phyloP scores from a whole-genome alignment of 805 yeast species.

The Ogataea henricii region DNA sequence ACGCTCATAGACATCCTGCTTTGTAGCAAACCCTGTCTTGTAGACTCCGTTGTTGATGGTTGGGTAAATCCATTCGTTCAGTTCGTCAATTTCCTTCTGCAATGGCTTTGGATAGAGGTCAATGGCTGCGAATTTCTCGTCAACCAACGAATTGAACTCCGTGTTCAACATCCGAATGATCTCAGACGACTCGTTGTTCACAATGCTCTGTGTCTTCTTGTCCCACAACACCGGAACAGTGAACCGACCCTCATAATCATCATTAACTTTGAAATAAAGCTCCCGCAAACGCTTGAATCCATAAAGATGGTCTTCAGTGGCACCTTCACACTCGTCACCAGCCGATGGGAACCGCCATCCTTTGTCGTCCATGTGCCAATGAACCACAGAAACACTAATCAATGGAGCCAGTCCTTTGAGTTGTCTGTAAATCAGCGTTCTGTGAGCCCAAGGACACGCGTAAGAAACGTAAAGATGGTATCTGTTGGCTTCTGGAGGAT shows the following conservation, averaged over 20 bases:
- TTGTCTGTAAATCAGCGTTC: slow-evolving; percentile 71
- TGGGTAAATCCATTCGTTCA: slow-evolving; percentile 82
- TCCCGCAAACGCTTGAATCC: slow-evolving; percentile 63
- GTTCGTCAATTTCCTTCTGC: slow-evolving; percentile 63
- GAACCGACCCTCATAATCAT: slow-evolving; percentile 76
- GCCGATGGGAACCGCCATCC: slow-evolving; percentile 81
- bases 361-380: slow-evolving; percentile 82
- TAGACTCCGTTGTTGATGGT: slow-evolving; percentile 91
- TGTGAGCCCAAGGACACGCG: slow-evolving; percentile 97
- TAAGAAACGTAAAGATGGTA: slow-evolving; percentile 85
- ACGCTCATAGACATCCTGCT: slow-evolving; percentile 76
- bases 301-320: slow-evolving; percentile 62
- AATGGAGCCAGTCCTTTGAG: slow-evolving; percentile 71
- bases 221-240: slow-evolving; percentile 97
- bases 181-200: slow-evolving; percentile 89
- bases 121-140: slow-evolving; percentile 47
- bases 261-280: slow-evolving; percentile 72
- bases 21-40: slow-evolving; percentile 86
- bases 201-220: slow-evolving; percentile 76
- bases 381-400: slow-evolving; percentile 76
- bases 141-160: slow-evolving; percentile 65
- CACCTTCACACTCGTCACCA: slow-evolving; percentile 47
- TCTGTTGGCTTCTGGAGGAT: slow-evolving; percentile 74
- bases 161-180: slow-evolving; percentile 81
- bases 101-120: slow-evolving; percentile 65